Conservation (phyloP, 352 stramenopile species). For the Phytophthora pinifolia region DNA sequence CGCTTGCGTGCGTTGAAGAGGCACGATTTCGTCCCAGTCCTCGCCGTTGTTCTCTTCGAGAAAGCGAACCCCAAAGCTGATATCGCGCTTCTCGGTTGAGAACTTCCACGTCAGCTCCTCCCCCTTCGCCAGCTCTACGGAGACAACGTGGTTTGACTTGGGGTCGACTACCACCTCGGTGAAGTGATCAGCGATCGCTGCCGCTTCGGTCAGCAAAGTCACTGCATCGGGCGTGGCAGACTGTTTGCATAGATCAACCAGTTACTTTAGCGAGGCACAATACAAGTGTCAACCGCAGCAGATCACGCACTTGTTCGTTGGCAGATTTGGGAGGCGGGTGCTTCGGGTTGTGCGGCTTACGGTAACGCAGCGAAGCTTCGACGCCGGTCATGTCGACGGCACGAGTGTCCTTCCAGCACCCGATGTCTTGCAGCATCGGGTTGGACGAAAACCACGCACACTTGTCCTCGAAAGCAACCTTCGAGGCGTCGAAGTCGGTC, state of each 20-base stretch:
- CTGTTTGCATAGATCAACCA: conserved; percentile 8
- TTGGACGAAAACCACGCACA: conserved; percentile 47
- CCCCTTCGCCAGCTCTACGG: conserved; percentile 38
- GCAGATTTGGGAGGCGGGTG: conserved; percentile 25
- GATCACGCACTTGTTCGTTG: conserved; percentile 20
- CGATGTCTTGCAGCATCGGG: conserved; percentile 44
- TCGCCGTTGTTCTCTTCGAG: conserved; percentile 37
- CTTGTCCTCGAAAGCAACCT: conserved; percentile 48
- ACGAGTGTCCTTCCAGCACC: conserved; percentile 48
- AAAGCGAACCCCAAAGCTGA: conserved; percentile 56
- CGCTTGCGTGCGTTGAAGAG: conserved; percentile 32
- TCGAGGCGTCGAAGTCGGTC: conserved; percentile 44
- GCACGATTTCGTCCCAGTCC: conserved; percentile 38
- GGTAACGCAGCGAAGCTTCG: conserved; percentile 39
- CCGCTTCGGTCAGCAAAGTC: conserved; percentile 30
- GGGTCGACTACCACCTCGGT: conserved; percentile 43
- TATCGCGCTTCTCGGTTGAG: conserved; percentile 46
- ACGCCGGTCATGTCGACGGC: conserved; percentile 60
- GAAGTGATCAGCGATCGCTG: conserved; percentile 16
- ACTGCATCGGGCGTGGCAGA: conserved; percentile 34
- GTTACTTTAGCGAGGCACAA: background rate
- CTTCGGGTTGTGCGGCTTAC: conserved; percentile 47
- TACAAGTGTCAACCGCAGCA: background rate
- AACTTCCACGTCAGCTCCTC: conserved; percentile 61
- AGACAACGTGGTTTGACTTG: conserved; percentile 48